Evolutionary conservation across 768 basidiomycete species (phyloP), one percentile per base, ranked within the genome.

Genomic region (Suillus americanus): DNA sequence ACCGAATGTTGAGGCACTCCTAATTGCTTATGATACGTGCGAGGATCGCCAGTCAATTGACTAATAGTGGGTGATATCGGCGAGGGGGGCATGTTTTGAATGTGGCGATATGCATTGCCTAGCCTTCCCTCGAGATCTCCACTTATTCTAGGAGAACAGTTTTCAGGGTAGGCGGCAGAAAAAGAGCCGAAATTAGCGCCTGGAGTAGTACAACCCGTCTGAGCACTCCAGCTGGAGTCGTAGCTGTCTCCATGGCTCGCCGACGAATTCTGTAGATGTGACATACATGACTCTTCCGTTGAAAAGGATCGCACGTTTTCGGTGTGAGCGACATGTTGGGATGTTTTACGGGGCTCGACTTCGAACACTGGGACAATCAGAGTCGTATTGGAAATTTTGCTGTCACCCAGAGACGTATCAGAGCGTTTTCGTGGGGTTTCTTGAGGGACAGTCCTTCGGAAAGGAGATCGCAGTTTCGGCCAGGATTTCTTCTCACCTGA

Each of bases 1-100:
- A 76, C 73, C 20, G 73, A 74, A 53, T 74, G 75, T 33, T 76
- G 75, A 23, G 75, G 68, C 9, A 74, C 65, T 38, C 73, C 75
- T 33, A 76, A 65, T 37, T 77, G 72, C 57, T 72, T 75, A 56
- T 65, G 73, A 67, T 68, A 65, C 12, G 63, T 71, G 59, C 64
- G 67, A 51, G 75, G 73, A 20, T 76, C 71, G n/a, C 67, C 64
- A 16, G 75, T 66, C 9, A 73, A 48, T n/a, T 37, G 33, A 43
- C 41, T 25, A 20, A 57, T 61, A 30, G 40, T 50, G 38, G 57
- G 63, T 50, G 70, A 63, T 56, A 64, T 5, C 35, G 62, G 62
- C 37, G 65, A 65, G 20, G 53, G 30, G 5, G 62, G 38, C 74
- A 77, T 70, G 6, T 60, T 66, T 14, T 55, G 69, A 20, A 77